phyloP scores from a whole-genome alignment of 2,329 filamentous ascomycete species.

The Cyanodermella asteris region DNA sequence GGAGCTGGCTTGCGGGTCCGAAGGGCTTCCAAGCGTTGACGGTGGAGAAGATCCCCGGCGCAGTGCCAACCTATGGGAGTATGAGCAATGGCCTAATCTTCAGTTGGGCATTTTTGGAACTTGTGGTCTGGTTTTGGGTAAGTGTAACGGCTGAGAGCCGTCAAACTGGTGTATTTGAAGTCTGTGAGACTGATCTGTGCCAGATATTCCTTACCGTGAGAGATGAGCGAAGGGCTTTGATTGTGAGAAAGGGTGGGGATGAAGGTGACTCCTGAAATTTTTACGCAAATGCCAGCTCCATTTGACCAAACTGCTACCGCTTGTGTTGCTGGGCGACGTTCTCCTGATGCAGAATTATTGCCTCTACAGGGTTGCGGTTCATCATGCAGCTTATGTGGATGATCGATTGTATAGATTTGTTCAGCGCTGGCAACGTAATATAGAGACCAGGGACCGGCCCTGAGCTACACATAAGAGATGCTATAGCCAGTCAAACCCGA shows the following conservation, averaged over 20 bases:
- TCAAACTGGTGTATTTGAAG: not conserved
- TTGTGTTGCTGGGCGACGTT: too few species aligned
- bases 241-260: slow-evolving; percentile 13
- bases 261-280: too few species aligned
- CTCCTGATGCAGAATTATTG: too few species aligned
- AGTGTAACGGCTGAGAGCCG: slow-evolving; percentile 8
- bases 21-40: slow-evolving; percentile 1
- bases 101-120: slow-evolving; percentile 64
- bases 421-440: too few species aligned
- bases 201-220: slow-evolving; percentile 42
- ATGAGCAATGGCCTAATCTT: slow-evolving; percentile 74
- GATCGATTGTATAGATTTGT: too few species aligned
- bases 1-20: slow-evolving; percentile 46
- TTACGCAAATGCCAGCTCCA: too few species aligned
- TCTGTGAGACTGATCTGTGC: slow-evolving; percentile 9
- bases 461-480: too few species aligned
- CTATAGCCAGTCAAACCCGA: too few species aligned
- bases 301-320: too few species aligned
- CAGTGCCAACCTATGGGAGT: slow-evolving; percentile 25
- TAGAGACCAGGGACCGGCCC: too few species aligned
- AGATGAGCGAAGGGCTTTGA: slow-evolving; percentile 32
- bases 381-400: too few species aligned
- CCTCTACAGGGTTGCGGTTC: too few species aligned
- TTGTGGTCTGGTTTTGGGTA: slow-evolving; percentile 73
- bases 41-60: slow-evolving; percentile 7